Base-by-base conservation (phyloP, 1,284 basidiomycete genomes). In the Veloboletus limbatus region DNA sequence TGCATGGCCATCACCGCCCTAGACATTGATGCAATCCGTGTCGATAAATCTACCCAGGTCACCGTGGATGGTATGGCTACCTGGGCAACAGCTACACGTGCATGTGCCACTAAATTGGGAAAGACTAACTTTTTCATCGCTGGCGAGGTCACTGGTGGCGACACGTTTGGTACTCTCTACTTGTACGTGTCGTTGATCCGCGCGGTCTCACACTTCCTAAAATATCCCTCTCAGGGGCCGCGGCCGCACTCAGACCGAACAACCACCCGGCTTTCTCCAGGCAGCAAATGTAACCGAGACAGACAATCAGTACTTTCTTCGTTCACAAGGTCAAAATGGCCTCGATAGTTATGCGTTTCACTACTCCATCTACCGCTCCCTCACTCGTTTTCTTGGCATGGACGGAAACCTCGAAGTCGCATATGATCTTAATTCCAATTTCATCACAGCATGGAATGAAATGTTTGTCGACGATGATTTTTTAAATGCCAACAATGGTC, bases 111-210 rank as follows among this genome's bases (percentile, higher is more conserved):
- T 2, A 67, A 72, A 0, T 66, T 89, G 13, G 82, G 82, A 50
- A 96, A 96, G 72, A 76, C 71, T 17, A 93, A 95, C 63, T 95
- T 96, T 67, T 86, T 83, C 68, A 92, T 96, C 55, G 75, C 88
- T 0, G 92, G 92, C 36, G 92, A 96, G 73, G 88, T 96, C 48
- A 95, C 92, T n/a, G 92, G 92, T 74, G 92, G 92, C 54, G 86
- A 96, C 69, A 85, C 82, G 0, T 94, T 95, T 62, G 92, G 90
- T 18, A 74, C 91, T 2, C 70, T 95, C 11, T 96, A 95, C 67
- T 71, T 88, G 87, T 88, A 59, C 58, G 82, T 74, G 38, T 9
- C 36, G 14, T 43, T 32, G 34, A 9, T 31, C 48, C 41, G 4
- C 41, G 4, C 14, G 10, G 0, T 24, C 14, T 42, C 8, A 38